Evolutionary conservation across 345 rosid species (phyloP), one percentile per base, ranked within the genome.

Genomic region (Eucalyptus marginata): DNA sequence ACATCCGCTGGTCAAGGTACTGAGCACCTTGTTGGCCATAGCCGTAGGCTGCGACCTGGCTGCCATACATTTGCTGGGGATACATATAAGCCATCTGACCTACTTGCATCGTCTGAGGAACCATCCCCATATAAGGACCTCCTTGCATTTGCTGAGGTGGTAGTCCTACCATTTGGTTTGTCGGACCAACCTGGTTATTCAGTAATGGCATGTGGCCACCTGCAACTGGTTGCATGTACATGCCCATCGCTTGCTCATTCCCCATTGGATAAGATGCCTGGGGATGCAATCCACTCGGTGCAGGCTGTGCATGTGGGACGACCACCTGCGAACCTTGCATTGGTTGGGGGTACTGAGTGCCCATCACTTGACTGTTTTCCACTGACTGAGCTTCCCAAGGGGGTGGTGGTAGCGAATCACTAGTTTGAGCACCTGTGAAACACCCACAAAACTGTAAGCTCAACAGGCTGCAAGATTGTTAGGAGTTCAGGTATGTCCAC

Each of bases 381-480:
- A 93, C 94, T 86, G 93, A 91, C 90, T 93, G 97, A 92, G 96
- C 96, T 92, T 97, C 99, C 99, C 99, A 96, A 4, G 99, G 99
- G 36, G 99, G 99, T n/a, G 96, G 97, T 68, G 99, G 99, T 62
- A 97, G 94, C 52, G 98, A 93, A 87, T 91, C 91, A 90, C 90
- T 86, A 87, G 91, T 93, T 87, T 92, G 94, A 76, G 94, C 92
- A 93, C 96, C 99, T 96, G 93, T 71, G 90, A 91, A 16, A 17
- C 58, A 92, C 95, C 95, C 47, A 88, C 33, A 71, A 93, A 85
- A 43, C 18, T 54, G n/a, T 81, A 49, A 31, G 80, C 43, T 43
- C 36, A 43, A 31, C 43, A 31, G 43, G 5, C 17, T 17, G 43
- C 16, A 4, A 16, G 22, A 31, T 68, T 68, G 80, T 68, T 31